A percentile compares a stretch with the other conserved stretches of the same genome.
Evolutionary conservation across 2,329 filamentous ascomycete species (phyloP).

Genomic region (Colletotrichum cuscutae): DNA sequence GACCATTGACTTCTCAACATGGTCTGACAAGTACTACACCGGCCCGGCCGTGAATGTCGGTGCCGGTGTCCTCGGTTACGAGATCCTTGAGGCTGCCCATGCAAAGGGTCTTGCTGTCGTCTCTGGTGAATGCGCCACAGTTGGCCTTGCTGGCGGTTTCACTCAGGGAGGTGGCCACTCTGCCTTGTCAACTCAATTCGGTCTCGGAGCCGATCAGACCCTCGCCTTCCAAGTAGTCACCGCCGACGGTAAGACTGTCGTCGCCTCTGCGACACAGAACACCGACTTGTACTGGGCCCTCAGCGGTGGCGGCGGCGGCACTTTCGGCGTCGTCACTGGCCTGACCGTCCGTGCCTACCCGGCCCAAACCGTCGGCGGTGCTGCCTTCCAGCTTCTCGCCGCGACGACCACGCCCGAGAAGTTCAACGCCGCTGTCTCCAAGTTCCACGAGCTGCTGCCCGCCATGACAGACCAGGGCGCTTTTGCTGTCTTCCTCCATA

Average conservation of each 20-base stretch:
- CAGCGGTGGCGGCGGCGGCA: conserved; percentile 61
- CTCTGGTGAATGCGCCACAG: conserved; percentile 35
- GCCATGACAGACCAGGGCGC: conserved; percentile 60
- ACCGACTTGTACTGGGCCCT: conserved; percentile 66
- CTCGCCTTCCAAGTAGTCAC: conserved; percentile 57
- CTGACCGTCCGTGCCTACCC: conserved; percentile 60
- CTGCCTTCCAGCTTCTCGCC: conserved; percentile 52
- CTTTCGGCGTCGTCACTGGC: conserved; percentile 61
- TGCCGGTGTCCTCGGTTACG: conserved; percentile 61
- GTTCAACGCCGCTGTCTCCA: conserved; percentile 59
- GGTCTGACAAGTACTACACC: conserved; percentile 52
- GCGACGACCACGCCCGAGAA: conserved; percentile 42
- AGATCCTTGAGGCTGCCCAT: conserved; percentile 53
- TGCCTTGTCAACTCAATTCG: conserved; percentile 52
- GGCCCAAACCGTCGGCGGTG: conserved; percentile 53
- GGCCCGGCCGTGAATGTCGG: conserved; percentile 64
- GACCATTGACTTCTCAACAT: conserved; percentile 52
- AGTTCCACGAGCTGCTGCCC: conserved; percentile 54
- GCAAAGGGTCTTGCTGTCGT: conserved; percentile 33
- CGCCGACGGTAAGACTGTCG: conserved; percentile 52
- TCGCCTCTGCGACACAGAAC: conserved; percentile 53
- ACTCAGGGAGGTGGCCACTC: conserved; percentile 59
- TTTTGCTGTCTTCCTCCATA: conserved; percentile 60
- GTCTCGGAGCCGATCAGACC: conserved; percentile 60
- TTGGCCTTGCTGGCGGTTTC: conserved; percentile 56